Base-by-base conservation (phyloP, 208 protist species). In the Vickermania ingenoplastis region DNA sequence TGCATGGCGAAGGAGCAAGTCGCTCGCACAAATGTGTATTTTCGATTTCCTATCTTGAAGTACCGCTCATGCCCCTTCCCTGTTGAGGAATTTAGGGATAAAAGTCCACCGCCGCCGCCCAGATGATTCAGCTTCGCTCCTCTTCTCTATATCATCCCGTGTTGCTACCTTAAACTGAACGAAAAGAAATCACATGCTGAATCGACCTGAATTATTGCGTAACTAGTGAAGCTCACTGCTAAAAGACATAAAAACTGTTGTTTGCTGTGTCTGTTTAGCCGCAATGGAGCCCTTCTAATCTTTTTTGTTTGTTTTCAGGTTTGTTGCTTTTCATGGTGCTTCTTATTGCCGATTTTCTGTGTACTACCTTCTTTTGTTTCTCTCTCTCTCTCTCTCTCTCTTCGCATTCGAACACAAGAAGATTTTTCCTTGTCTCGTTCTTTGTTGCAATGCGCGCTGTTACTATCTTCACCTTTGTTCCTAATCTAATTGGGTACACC, bases 401-500 rank as follows among this genome's bases (percentile, higher is more conserved):
- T 63, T 67, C 21, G 59, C 52, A 48, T 61, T 17, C 41, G 14
- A 49, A 51, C 31, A 55, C 26, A 25, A 0, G 2, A 27, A 31
- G 17, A 5, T n/a, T 31, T 45, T 55, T 59, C 30, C 13, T 2
- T 23, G 29, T 36, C 29, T 17, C 21, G 1, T 7, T 59, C 0
- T 3, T 36, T 1, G 55, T 3, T 36, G 55, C 49, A 31, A 25
- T 61, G 30, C 73, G 30, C 0, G 55, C 69, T 1, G 53, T 31
- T 21, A 65, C 66, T 28, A 65, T 94, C 14, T 79, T 71, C 49
- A 63, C 87, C 36, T 96, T 91, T 50, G 85, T 92, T 57, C 94
- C 94, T 13, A 97, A 97, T 57, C 48, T 97, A 3, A 96, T 97
- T 57, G 94, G 95, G 36, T 97, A 96, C 61, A 54, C 50, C 21